These are phyloP conservation scores for Aspergillus asperescens DNA, from an alignment of 495 filamentous ascomycete genomes.

Conservation along the genomic window DNA sequence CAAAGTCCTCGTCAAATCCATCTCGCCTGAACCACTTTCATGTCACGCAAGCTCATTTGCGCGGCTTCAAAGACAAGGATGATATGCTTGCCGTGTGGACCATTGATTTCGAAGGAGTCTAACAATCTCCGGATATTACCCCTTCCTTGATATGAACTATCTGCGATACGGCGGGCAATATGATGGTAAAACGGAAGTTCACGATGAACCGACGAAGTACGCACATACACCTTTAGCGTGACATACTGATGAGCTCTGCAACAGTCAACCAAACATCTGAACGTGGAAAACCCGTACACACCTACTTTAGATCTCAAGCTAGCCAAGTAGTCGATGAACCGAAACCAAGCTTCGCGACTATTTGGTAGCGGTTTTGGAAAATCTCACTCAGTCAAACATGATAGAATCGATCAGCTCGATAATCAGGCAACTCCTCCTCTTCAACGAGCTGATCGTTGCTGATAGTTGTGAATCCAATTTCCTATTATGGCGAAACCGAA, in stretches of 20 bases:
- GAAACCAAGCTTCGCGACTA: conserved; percentile 51
- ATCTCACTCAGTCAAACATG: conserved; percentile 46
- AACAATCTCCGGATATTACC: conserved; percentile 24
- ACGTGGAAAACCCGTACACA: background rate
- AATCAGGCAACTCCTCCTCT: conserved; percentile 43
- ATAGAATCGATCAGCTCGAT: conserved; percentile 42
- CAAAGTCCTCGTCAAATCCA: conserved; percentile 19
- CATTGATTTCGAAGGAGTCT: conserved; percentile 36
- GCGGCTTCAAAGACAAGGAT: conserved; percentile 42
- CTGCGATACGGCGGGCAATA: conserved; percentile 18
- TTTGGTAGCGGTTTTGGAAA: conserved; percentile 43
- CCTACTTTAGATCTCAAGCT: conserved; percentile 41
- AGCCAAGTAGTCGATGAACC: conserved; percentile 51
- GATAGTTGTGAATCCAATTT: too few relatives aligned
- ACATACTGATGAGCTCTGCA: conserved; percentile 33
- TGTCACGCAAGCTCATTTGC: conserved; percentile 30
- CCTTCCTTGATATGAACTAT: conserved; percentile 23
- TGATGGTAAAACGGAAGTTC: conserved; percentile 35
- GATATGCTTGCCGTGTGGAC: conserved; percentile 38
- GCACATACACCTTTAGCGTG: conserved; percentile 35
- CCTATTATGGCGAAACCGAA: background rate
- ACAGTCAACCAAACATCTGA: background rate
- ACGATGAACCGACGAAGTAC: conserved; percentile 23
- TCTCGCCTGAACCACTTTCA: conserved; percentile 17
- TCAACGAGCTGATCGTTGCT: conserved; percentile 27